phyloP scores from a whole-genome alignment of 2,329 filamentous ascomycete species.

The Colletotrichum sp. region DNA sequence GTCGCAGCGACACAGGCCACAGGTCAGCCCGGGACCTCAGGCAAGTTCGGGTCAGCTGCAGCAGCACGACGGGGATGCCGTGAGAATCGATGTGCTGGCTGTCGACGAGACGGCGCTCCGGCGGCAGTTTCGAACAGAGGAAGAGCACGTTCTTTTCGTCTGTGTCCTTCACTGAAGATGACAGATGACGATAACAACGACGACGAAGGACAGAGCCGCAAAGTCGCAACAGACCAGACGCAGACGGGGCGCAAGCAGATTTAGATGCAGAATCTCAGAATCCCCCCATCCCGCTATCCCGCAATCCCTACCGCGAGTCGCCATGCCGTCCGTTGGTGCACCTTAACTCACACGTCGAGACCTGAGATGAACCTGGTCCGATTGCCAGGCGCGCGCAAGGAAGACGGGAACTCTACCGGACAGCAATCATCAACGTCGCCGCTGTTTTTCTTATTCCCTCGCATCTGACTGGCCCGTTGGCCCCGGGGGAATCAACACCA shows the following conservation, averaged over 20 bases:
- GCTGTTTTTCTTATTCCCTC: not conserved
- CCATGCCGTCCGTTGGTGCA: not conserved
- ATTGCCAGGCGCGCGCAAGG: not conserved
- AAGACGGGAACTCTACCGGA: not conserved
- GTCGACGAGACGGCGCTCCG: not conserved
- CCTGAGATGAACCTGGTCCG: slow-evolving; percentile 20
- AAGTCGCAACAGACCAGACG: not conserved
- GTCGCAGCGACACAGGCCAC: slow-evolving; percentile 6
- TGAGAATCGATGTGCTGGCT: not conserved
- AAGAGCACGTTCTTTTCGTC: not conserved
- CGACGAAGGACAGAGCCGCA: not conserved
- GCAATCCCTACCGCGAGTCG: not conserved
- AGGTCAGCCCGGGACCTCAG: not conserved
- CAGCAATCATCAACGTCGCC: not conserved
- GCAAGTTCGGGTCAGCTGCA: slow-evolving; percentile 9
- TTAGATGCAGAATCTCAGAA: not conserved
- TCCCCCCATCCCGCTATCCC: not conserved
- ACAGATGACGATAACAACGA: not conserved
- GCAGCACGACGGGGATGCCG: slow-evolving; percentile 1
- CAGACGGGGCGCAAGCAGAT: not conserved
- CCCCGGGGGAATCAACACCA: not conserved
- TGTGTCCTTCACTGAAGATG: not conserved
- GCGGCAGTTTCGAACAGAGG: not conserved
- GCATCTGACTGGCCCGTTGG: not conserved
- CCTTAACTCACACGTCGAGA: not conserved